Base-by-base conservation (phyloP, 257 asterid species). In the Nemophila menziesii region DNA sequence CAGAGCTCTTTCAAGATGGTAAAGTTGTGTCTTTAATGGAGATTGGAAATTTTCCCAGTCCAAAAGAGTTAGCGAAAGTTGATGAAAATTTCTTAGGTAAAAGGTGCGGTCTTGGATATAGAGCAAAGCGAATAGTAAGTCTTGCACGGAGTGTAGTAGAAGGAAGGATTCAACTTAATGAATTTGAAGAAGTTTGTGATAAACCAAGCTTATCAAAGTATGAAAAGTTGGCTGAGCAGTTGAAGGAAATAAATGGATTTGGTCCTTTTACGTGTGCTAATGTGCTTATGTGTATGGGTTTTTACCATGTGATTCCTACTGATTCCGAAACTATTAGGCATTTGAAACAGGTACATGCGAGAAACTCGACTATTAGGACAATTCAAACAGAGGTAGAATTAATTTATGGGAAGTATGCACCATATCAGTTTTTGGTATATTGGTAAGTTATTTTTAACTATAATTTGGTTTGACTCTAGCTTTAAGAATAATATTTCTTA, bases 251-350 rank as follows among this genome's bases (percentile, higher is more conserved):
- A 11, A 48, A 85, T 62, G 96, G 96, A 50, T 75, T 81, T 34
- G 96, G 96, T 22, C 92, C 86, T 11, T 85, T 73, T 63, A 73
- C 96, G 1, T 78, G 93, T 48, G 78, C 92, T 27, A 85, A 85
- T 69, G 81, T 85, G 53, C 79, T 85, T 24, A 73, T 81, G 92
- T 81, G 93, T 73, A 62, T 85, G 77, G 96, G 92, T 50, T 81
- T 62, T 51, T 85, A 78, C 78, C 93, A 85, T 63, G 79, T 75
- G 16, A 62, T 85, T 60, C 93, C 96, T 34, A 42, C 83, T 11
- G 96, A 85, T 67, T 78, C 96, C 19, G 93, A 85, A 65, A 85
- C 96, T 27, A 67, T 85, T 36, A 65, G 96, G 79, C 96, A 85
- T 70, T 64, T 85, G 47, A 68, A 82, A 36, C 93, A 85, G 92